Evolutionary conservation across 176 grass and related monocot species (phyloP).

Genomic region (Lolium perenne): DNA sequence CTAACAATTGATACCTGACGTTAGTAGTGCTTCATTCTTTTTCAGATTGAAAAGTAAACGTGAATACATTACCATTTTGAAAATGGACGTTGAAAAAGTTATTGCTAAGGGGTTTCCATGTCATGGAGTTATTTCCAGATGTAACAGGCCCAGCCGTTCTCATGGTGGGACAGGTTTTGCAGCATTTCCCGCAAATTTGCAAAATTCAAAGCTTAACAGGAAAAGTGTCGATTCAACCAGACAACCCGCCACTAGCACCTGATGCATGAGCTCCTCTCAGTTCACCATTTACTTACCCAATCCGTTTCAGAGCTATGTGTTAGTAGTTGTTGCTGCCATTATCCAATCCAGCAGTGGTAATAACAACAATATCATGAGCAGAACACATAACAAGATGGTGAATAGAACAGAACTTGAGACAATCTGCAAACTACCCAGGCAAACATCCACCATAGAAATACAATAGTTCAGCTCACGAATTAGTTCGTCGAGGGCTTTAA

Average conservation of each 20-base stretch:
- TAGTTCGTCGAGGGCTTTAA: constrained; percentile 10
- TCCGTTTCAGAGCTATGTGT: neutral
- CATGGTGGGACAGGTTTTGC: neutral
- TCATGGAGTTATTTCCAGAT: neutral
- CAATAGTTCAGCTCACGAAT: constrained; percentile 19
- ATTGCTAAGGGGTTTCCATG: neutral
- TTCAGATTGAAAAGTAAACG: neutral
- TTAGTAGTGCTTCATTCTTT: no score
- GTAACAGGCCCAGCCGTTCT: neutral
- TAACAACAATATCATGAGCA: neutral
- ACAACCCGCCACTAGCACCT: neutral
- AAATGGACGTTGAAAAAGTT: neutral
- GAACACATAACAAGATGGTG: neutral
- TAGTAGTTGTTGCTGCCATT: neutral
- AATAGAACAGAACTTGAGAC: neutral
- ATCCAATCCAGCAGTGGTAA: neutral
- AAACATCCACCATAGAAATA: constrained; percentile 24
- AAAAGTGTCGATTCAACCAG: neutral
- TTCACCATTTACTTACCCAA: neutral
- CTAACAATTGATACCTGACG: neutral
- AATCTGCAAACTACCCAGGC: neutral
- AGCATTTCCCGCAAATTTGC: neutral
- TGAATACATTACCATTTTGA: neutral
- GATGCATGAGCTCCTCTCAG: neutral
- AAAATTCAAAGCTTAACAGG: neutral